phyloP scores from a whole-genome alignment of 129 eudicot species.

The Dittrichia graveolens region DNA sequence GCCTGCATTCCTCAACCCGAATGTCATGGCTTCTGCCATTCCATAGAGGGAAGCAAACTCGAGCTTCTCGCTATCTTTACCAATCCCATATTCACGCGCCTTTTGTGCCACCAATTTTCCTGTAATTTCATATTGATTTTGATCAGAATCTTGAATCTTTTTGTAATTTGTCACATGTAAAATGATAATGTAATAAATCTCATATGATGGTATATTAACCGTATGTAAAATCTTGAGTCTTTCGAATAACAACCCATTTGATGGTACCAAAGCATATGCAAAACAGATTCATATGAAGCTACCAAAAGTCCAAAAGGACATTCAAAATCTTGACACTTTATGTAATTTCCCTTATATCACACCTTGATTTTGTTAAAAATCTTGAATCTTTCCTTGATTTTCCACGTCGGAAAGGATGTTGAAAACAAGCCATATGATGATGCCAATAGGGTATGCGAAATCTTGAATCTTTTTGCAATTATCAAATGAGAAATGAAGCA shows the following conservation, averaged over 20 bases:
- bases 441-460: not conserved
- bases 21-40: constrained; percentile 80
- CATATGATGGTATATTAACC: not conserved
- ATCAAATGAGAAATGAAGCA: not conserved
- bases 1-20: constrained; percentile 68
- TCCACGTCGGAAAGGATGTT: not conserved
- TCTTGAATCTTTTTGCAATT: constrained; percentile 1
- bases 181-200: not conserved
- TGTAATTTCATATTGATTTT: constrained; percentile 18
- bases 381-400: not conserved
- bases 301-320: too few species aligned
- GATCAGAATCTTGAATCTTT: constrained; percentile 3
- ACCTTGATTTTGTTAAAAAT: not conserved
- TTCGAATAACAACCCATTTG: not conserved
- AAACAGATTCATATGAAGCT: too few species aligned
- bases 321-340: too few species aligned
- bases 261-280: too few species aligned
- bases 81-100: constrained; percentile 61
- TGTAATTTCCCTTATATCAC: too few species aligned
- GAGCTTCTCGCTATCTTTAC: constrained; percentile 52
- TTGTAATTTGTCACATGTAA: not conserved
- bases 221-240: constrained; percentile 1
- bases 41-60: constrained; percentile 88
- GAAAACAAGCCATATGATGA: not conserved
- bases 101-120: constrained; percentile 63